Conservation (phyloP, 2,329 filamentous ascomycete genomes). For the Ambrosiella beaveri region DNA sequence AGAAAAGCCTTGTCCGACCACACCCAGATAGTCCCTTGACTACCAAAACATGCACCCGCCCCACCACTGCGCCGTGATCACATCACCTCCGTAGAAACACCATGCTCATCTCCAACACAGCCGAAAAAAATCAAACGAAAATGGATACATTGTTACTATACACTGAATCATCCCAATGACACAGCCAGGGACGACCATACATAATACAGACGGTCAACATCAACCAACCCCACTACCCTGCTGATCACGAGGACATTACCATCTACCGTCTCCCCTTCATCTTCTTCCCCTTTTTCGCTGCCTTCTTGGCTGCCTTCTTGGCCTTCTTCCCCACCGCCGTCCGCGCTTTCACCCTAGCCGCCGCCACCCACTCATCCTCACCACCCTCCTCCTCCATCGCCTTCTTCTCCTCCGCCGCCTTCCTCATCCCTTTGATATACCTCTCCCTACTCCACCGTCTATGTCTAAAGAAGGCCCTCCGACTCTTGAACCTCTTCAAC, state of each 20-base stretch:
- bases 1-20: background rate
- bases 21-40: background rate
- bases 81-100: background rate
- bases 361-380: conserved; percentile 17
- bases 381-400: conserved; percentile 15
- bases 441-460: conserved; percentile 26
- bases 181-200: background rate
- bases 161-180: conserved; percentile 1
- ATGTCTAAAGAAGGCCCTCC: conserved; percentile 31
- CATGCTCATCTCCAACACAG: background rate
- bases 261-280: conserved; percentile 15
- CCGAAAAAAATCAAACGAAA: background rate
- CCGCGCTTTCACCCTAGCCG: conserved; percentile 16
- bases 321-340: conserved; percentile 20
- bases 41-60: no score
- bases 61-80: background rate
- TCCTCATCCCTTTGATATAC: conserved; percentile 25
- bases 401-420: conserved; percentile 21
- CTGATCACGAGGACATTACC: background rate
- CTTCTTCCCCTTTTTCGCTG: conserved; percentile 20
- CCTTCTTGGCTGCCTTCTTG: conserved; percentile 21
- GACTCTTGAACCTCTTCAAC: conserved; percentile 32
- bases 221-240: background rate
- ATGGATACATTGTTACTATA: conserved; percentile 5
- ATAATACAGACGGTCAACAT: background rate